These are phyloP conservation scores for Aspergillus wentii DNA, from an alignment of 495 filamentous ascomycete genomes.

Conservation along the genomic window DNA sequence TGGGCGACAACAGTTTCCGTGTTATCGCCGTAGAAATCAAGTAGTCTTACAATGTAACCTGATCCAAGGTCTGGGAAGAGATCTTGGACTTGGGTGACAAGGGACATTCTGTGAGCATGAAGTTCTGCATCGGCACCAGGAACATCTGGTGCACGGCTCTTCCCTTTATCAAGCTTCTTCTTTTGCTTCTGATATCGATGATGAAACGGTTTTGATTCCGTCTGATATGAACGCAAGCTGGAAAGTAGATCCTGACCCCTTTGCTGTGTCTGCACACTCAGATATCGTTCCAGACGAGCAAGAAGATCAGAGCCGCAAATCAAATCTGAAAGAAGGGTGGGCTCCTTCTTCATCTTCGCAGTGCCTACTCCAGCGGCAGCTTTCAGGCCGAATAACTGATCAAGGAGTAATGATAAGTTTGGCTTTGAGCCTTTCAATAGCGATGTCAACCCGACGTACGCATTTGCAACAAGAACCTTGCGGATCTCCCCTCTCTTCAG, in stretches of 20 bases:
- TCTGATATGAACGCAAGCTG: constrained; percentile 40
- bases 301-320: constrained; percentile 39
- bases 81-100: constrained; percentile 84
- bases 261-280: constrained; percentile 47
- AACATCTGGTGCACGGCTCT: constrained; percentile 45
- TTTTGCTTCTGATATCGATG: constrained; percentile 52
- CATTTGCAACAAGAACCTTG: constrained; percentile 59
- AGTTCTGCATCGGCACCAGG: constrained; percentile 44
- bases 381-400: constrained; percentile 80
- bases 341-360: constrained; percentile 30
- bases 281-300: constrained; percentile 47
- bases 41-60: constrained; percentile 70
- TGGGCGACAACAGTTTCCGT: constrained; percentile 77
- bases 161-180: constrained; percentile 62
- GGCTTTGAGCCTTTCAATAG: constrained; percentile 59
- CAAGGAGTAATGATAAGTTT: constrained; percentile 66
- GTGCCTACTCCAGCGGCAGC: constrained; percentile 52
- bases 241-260: constrained; percentile 36
- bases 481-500: constrained; percentile 50
- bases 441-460: constrained; percentile 67
- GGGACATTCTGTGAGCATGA: constrained; percentile 75
- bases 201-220: constrained; percentile 45
- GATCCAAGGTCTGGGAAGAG: constrained; percentile 87
- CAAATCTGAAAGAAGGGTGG: constrained; percentile 40
- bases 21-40: constrained; percentile 74